Base-by-base conservation (phyloP, 2,329 filamentous ascomycete species). In the Sporothrix variecibatus region DNA sequence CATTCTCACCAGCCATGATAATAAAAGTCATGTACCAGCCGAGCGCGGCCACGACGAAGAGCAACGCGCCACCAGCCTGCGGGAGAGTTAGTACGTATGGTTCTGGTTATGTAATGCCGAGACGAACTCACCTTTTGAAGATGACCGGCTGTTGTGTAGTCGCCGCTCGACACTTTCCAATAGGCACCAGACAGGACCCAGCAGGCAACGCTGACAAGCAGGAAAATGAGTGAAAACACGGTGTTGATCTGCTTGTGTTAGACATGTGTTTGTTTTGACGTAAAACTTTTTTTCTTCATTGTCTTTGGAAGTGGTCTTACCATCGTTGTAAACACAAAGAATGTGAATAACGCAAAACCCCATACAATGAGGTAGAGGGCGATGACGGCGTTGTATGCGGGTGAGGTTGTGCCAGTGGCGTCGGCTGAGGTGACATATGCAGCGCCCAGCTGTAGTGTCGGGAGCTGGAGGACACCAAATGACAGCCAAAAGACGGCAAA, bases 401-500 rank as follows among this genome's bases (percentile, higher is more conserved):
- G 34, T 34, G 34, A 65, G 11, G 62, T 23, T 34, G 62, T 43
- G 34, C 62, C 62, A 5, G 62, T 65, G 1, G 62, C n/a, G n/a
- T 65, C 62, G 9, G 34, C 7, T 6, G 62, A 43, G 11, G 34
- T 65, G n/a, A 40, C 62, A 34, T 65, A 65, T 3, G 62, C 34
- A 9, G 34, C 62, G 20, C 62, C 62, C 5, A 65, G n/a, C n/a
- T 65, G 62, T 4, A 65, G 62, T 17, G 62, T 65, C 9, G 62
- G 62, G 2, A 65, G 62, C 34, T 65, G 62, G n/a, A 65, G 38
- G 4, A 65, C 62, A 9, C 62, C 34, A 26, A 65, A 65, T 1
- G 62, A 65, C 34, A 65, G 62, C 62, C 62, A 65, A 11, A 65
- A 65, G 62, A 65, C 34, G n/a, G 62, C 34, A 43, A 65, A 65